These are phyloP conservation scores for Cardamine chenopodiifolia DNA, from an alignment of 345 rosid genomes.

Conservation along the genomic window DNA sequence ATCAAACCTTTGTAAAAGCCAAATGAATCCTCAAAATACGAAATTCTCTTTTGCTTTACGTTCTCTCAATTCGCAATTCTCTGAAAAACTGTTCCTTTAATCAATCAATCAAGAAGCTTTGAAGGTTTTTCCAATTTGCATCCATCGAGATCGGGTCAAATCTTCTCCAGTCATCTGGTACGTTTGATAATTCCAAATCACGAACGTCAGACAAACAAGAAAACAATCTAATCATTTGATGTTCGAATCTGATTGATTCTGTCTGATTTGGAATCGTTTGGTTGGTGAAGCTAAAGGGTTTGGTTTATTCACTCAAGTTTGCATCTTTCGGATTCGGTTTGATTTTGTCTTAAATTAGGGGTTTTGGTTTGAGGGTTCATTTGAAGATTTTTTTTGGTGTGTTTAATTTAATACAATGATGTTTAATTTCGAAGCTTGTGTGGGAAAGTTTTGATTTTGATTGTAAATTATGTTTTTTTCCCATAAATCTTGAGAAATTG, in stretches of 20 bases:
- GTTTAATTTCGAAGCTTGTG: neutral
- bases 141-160: constrained; percentile 24
- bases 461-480: neutral
- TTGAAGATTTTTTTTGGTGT: neutral
- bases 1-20: constrained; percentile 23
- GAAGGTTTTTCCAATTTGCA: neutral
- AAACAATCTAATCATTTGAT: neutral
- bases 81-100: constrained; percentile 13
- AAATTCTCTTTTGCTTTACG: constrained; percentile 32
- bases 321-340: too few species aligned
- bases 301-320: neutral
- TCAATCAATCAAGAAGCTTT: constrained; percentile 8
- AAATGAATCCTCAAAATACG: constrained; percentile 8
- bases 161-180: constrained; percentile 31
- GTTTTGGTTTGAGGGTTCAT: constrained; percentile 13
- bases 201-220: neutral
- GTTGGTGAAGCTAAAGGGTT: constrained; percentile 1
- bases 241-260: constrained; percentile 13
- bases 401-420: too few species aligned
- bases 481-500: neutral
- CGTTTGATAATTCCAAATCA: constrained; percentile 9
- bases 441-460: neutral
- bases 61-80: constrained; percentile 5
- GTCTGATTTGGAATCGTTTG: constrained; percentile 5
- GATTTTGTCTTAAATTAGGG: constrained; percentile 2